Base-by-base conservation (phyloP, 1,284 basidiomycete species). In the Mycena citricolor region DNA sequence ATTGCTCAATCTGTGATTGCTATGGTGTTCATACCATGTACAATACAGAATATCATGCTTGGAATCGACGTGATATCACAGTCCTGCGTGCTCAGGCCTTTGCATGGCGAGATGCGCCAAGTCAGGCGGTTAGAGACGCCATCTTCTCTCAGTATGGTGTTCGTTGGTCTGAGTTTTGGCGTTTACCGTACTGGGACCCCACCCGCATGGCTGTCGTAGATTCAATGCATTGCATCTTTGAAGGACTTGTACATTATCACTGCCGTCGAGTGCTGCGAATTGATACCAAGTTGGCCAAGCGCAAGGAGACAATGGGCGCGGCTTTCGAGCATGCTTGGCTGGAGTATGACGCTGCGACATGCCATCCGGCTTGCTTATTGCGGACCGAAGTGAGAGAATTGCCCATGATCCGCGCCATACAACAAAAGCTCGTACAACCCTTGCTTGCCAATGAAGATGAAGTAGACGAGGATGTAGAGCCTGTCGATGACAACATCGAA, bases 111-210 rank as follows among this genome's bases (percentile, higher is more conserved):
- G 46, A 65, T 36, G 60, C 61, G 1, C 3, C 17, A 2, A 57
- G 52, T 4, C 39, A 54, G 20, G 31, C 28, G 8, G 52, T 52
- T 14, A 50, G 54, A 16, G 39, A 58, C 5, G 29, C 37, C 4
- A 35, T 63, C 5, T 59, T 61, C 31, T 48, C 59, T 19, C 13
- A 44, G 13, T 23, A 59, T 32, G 61, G 66, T 2, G 47, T 70
- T 6, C 56, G 60, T 0, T 72, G 64, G 64, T 63, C 64, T 2
- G 55, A 61, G 32, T 53, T 70, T 1, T 61, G 63, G 40, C 34
- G 47, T 8, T 57, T 71, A 1, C 55, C 58, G 0, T 70, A 69
- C 40, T 71, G 67, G 66, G 51, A 68, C 40, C 63, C 67, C 1
- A 45, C 59, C 19, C 25, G 34, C 3, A 66, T 54, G 35, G 54